These are phyloP conservation scores for Aspergillus udagawae DNA, from an alignment of 2,329 filamentous ascomycete genomes.

Conservation along the genomic window DNA sequence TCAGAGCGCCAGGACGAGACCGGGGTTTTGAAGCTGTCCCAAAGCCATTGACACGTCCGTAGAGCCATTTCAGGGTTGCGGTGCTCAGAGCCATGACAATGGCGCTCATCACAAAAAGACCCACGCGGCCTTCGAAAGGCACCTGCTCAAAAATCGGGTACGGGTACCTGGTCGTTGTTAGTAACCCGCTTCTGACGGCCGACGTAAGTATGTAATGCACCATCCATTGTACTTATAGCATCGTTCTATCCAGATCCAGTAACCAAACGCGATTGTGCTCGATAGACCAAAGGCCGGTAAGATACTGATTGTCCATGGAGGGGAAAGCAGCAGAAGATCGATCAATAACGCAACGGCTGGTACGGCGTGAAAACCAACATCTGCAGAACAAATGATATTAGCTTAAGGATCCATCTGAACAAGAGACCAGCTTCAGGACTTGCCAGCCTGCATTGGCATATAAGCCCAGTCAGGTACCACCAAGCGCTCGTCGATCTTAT, in stretches of 20 bases:
- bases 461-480: constrained; percentile 46
- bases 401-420: background rate
- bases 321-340: constrained; percentile 56
- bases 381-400: constrained; percentile 18
- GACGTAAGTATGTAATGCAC: constrained; percentile 36
- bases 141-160: constrained; percentile 78
- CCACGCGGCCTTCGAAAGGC: constrained; percentile 59
- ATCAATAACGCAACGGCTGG: constrained; percentile 52
- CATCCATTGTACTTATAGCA: constrained; percentile 58
- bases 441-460: constrained; percentile 36
- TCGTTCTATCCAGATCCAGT: constrained; percentile 63
- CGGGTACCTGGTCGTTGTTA: constrained; percentile 60
- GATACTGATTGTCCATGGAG: constrained; percentile 56
- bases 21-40: constrained; percentile 17
- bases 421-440: constrained; percentile 4
- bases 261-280: constrained; percentile 51
- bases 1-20: constrained; percentile 28
- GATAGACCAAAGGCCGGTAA: constrained; percentile 50
- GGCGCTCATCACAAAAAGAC: constrained; percentile 68
- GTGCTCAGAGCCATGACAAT: constrained; percentile 69
- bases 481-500: constrained; percentile 43
- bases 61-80: constrained; percentile 63
- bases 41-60: constrained; percentile 50
- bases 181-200: background rate
- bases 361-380: constrained; percentile 48